A percentile compares a stretch with the other conserved stretches of the same genome.
These are phyloP conservation scores for Eurotiales sp. DNA, from an alignment of 2,329 filamentous ascomycete species.

Conservation along the genomic window DNA sequence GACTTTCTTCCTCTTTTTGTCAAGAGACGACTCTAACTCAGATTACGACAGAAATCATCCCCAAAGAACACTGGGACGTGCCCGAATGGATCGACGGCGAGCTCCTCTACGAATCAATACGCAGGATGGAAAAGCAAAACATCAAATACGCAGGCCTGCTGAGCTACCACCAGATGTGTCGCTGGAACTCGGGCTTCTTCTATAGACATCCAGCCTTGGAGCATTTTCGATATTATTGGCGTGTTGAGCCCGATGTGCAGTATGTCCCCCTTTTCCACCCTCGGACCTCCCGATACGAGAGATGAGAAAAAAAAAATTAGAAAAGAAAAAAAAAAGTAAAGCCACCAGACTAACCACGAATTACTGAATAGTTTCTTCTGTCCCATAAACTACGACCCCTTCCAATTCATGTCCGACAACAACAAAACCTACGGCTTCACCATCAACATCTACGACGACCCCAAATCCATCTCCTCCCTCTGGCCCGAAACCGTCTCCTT, in stretches of 20 bases:
- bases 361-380: slow-evolving; percentile 78
- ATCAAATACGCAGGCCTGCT: slow-evolving; percentile 87
- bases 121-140: slow-evolving; percentile 74
- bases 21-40: no score
- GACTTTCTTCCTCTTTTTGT: slow-evolving; percentile 12
- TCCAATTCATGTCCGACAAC: slow-evolving; percentile 95
- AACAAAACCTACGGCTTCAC: slow-evolving; percentile 99
- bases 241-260: slow-evolving; percentile 95
- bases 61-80: slow-evolving; percentile 87
- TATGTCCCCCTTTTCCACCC: slow-evolving; percentile 40
- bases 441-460: slow-evolving; percentile 91
- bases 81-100: slow-evolving; percentile 90
- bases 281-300: no score
- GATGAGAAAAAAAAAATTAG: not conserved
- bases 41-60: slow-evolving; percentile 77
- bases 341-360: no score
- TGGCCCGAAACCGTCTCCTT: slow-evolving; percentile 96
- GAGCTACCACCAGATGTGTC: slow-evolving; percentile 98
- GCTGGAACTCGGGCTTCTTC: slow-evolving; percentile 98
- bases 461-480: slow-evolving; percentile 76
- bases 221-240: slow-evolving; percentile 90
- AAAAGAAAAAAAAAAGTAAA: no score
- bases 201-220: slow-evolving; percentile 89
- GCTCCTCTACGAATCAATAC: slow-evolving; percentile 76
- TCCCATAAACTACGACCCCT: slow-evolving; percentile 96